These are phyloP conservation scores for Xylaria sp. DNA, from an alignment of 2,329 filamentous ascomycete genomes.

Conservation along the genomic window DNA sequence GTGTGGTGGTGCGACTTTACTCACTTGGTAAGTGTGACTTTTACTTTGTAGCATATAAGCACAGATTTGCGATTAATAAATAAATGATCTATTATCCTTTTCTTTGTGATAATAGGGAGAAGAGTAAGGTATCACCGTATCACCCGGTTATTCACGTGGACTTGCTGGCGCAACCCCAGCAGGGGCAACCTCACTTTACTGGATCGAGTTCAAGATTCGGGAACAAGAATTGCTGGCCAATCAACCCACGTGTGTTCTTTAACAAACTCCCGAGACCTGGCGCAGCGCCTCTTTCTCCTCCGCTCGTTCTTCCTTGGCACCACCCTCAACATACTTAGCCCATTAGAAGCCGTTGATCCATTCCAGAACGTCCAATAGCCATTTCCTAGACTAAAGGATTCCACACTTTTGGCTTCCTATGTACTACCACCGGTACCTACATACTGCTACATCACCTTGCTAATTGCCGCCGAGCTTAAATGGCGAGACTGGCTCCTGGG, in stretches of 20 bases:
- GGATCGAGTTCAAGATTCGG: conserved; percentile 24
- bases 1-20: not conserved
- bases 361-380: conserved; percentile 21
- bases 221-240: conserved; percentile 30
- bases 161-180: conserved; percentile 6
- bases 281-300: not conserved
- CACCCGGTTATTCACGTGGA: conserved; percentile 21
- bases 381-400: not conserved
- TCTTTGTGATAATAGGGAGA: not conserved
- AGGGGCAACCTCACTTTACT: conserved; percentile 24
- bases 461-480: conserved; percentile 23
- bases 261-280: conserved; percentile 22
- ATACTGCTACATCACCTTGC: not conserved
- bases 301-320: conserved; percentile 26
- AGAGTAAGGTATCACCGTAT: conserved; percentile 1
- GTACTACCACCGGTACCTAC: not conserved
- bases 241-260: conserved; percentile 21
- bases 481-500: conserved; percentile 15
- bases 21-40: not conserved
- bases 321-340: conserved; percentile 18
- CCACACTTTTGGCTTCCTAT: not conserved
- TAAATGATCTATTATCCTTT: not conserved
- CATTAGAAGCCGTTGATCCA: conserved; percentile 28
- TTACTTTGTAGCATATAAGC: conserved; percentile 2
- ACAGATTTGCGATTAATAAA: conserved; percentile 7